Evolutionary conservation across 2,329 filamentous ascomycete genomes (phyloP).

Genomic region (Colletotrichum gloeosporioides): DNA sequence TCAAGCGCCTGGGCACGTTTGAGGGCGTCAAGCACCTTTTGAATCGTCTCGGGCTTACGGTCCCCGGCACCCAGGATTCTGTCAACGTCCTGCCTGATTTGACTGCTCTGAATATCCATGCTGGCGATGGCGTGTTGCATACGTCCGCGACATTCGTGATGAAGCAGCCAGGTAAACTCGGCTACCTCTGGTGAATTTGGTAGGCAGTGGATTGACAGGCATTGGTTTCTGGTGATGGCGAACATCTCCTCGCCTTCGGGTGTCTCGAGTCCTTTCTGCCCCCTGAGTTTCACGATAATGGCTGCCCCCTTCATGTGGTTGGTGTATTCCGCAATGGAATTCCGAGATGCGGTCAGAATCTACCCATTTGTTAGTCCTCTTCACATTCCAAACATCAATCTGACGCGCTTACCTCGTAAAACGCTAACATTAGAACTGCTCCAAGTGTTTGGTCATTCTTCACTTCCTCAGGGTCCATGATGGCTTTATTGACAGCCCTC

Average conservation of each 20-base stretch:
- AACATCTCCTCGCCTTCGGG: slow-evolving; percentile 26
- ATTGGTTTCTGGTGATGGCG: slow-evolving; percentile 26
- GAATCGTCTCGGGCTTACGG: slow-evolving; percentile 16
- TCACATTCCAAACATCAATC: not conserved
- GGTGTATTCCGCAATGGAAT: slow-evolving; percentile 23
- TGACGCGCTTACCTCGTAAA: slow-evolving; percentile 10
- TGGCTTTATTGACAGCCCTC: slow-evolving; percentile 19
- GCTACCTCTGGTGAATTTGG: slow-evolving; percentile 20
- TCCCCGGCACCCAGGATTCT: slow-evolving; percentile 9
- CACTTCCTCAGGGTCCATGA: slow-evolving; percentile 19
- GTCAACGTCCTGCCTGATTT: slow-evolving; percentile 24
- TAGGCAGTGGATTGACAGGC: slow-evolving; percentile 25
- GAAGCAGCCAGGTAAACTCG: slow-evolving; percentile 26
- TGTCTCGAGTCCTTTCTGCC: slow-evolving; percentile 21
- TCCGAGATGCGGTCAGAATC: slow-evolving; percentile 21
- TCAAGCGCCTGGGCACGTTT: slow-evolving; percentile 19
- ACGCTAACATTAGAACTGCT: slow-evolving; percentile 20
- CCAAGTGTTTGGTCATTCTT: slow-evolving; percentile 22
- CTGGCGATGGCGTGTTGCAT: slow-evolving; percentile 24
- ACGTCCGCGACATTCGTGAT: slow-evolving; percentile 20
- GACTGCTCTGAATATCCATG: slow-evolving; percentile 24
- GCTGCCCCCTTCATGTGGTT: slow-evolving; percentile 28
- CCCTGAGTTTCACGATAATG: slow-evolving; percentile 25
- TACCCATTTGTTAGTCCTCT: not conserved
- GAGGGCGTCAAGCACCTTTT: slow-evolving; percentile 16